These are phyloP conservation scores for Anthostomella pinea DNA, from an alignment of 2,329 filamentous ascomycete genomes.

Conservation along the genomic window DNA sequence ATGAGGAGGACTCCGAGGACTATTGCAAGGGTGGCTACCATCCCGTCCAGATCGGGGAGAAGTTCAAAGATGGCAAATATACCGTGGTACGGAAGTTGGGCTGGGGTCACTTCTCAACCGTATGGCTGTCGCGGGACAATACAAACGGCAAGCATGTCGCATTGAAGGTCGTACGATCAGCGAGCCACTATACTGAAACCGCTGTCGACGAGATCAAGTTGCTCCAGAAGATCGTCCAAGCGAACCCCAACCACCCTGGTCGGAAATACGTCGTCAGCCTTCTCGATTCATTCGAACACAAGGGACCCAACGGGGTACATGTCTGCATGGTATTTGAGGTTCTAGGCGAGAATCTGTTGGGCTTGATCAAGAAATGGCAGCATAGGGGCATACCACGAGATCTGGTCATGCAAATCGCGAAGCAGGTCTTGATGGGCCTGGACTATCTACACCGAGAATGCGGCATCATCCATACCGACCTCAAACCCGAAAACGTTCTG, in stretches of 20 bases:
- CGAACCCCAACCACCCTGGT: slow-evolving; percentile 91
- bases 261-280: slow-evolving; percentile 94
- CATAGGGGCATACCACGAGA: slow-evolving; percentile 95
- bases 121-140: slow-evolving; percentile 83
- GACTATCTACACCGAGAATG: slow-evolving; percentile 98
- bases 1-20: slow-evolving; percentile 98
- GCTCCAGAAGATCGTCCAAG: slow-evolving; percentile 92
- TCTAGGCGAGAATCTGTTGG: slow-evolving; percentile 88
- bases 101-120: slow-evolving; percentile 99
- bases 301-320: slow-evolving; percentile 92
- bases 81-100: slow-evolving; percentile 94
- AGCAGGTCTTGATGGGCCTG: slow-evolving; percentile 91
- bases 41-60: slow-evolving; percentile 88
- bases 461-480: slow-evolving; percentile 96
- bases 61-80: slow-evolving; percentile 97
- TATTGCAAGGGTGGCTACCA: slow-evolving; percentile 99
- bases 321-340: slow-evolving; percentile 99
- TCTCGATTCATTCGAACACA: slow-evolving; percentile 95
- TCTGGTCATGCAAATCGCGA: slow-evolving; percentile 97
- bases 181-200: slow-evolving; percentile 97
- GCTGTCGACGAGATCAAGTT: slow-evolving; percentile 99
- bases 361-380: slow-evolving; percentile 97
- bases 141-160: slow-evolving; percentile 89
- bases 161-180: slow-evolving; percentile 94
- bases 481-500: slow-evolving; percentile 96